Evolutionary conservation across 192 early-diverging fungal species (phyloP), one percentile per base, ranked within the genome.

Genomic region (Dispira simplex): DNA sequence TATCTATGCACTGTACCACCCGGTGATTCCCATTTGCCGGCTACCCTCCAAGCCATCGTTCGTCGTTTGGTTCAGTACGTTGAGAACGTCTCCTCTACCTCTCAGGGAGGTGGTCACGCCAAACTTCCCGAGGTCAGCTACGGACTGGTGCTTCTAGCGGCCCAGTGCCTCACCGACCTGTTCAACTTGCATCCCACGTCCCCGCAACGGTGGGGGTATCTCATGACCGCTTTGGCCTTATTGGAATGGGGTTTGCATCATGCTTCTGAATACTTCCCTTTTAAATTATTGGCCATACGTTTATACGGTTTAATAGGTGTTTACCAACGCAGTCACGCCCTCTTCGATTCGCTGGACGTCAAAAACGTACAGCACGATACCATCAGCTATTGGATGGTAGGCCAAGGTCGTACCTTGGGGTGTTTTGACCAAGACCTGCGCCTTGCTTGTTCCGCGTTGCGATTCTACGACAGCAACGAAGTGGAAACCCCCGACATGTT

Each of bases 341-440:
- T 90, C 57, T 84, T 78, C 73, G 75, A 76, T 56, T 77, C 83
- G 0, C 79, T 98, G 77, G 84, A 86, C 59, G 84, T 95, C 70
- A 98, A 98, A 69, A 82, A 93, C 68, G 79, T 95, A n/a, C 90
- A 94, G 73, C 76, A 82, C 62, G 95, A 98, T 67, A 92, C 95
- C 0, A 71, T 95, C 58, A 85, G 84, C 63, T 84, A 78, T 65
- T 56, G 74, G 62, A 53, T 76, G 12, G 49, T 59, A 48, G 72
- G 70, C 20, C 63, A 77, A n/a, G 67, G 63, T 27, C 66, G 67
- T 48, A 55, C 58, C 11, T 65, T 77, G 18, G 70, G 70, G 25
- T 74, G 65, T 53, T 70, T 44, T 44, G 25, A 53, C 51, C 72
- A 75, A 20, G 78, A 87, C 5, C 65, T 81, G 18, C 64, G 68